Percentiles rank a stretch among this genome's conserved stretches.
Evolutionary conservation across 2,329 filamentous ascomycete genomes (phyloP).

Genomic region (Iodosphaeria phyllophila): DNA sequence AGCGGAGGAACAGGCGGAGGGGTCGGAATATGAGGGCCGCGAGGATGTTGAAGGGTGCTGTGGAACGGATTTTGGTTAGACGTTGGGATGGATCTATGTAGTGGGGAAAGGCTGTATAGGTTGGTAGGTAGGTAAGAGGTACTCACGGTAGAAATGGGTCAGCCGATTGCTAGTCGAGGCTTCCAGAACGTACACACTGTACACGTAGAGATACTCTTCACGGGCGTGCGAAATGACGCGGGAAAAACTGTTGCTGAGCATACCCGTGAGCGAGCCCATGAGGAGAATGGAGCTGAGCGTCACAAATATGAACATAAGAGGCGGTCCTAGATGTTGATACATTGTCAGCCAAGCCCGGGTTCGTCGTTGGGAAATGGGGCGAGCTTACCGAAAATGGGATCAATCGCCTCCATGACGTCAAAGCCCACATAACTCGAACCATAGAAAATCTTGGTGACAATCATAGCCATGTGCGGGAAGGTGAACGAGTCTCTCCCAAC

Average conservation of each 20-base stretch:
- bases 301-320: conserved; percentile 54
- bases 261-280: conserved; percentile 60
- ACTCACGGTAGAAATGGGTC: conserved; percentile 43
- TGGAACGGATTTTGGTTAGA: too few relatives aligned
- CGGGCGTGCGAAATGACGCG: conserved; percentile 42
- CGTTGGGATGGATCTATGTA: background rate
- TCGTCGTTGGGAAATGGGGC: background rate
- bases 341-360: background rate
- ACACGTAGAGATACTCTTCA: conserved; percentile 68
- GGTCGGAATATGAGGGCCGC: conserved; percentile 56
- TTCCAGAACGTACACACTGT: conserved; percentile 44
- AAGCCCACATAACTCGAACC: conserved; percentile 62
- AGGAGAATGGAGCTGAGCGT: conserved; percentile 62
- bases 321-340: conserved; percentile 20
- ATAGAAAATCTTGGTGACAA: conserved; percentile 66
- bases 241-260: conserved; percentile 59
- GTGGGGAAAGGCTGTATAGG: background rate
- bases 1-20: conserved; percentile 46
- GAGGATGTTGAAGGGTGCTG: conserved; percentile 51
- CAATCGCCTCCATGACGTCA: conserved; percentile 42
- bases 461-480: conserved; percentile 52
- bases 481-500: conserved; percentile 53
- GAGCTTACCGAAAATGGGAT: conserved; percentile 28
- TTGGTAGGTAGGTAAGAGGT: too few relatives aligned
- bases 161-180: conserved; percentile 50